These are phyloP conservation scores for Auricularia heimuer DNA, from an alignment of 768 basidiomycete genomes.

Conservation along the genomic window DNA sequence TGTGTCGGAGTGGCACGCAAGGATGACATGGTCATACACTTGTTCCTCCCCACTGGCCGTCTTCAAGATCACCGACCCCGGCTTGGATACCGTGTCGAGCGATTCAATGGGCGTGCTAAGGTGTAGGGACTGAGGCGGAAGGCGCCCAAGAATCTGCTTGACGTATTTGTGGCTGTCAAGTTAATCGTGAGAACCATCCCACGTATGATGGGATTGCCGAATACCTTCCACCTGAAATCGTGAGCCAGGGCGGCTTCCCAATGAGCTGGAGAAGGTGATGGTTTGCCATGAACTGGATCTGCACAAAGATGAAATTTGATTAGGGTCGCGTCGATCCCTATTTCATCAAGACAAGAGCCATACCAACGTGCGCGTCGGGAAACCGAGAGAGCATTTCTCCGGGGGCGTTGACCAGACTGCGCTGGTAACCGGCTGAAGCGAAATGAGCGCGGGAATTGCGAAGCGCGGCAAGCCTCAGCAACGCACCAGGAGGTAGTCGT, in stretches of 20 bases:
- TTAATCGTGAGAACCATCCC: neutral
- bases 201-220: slow-evolving; percentile 8
- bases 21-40: slow-evolving; percentile 58
- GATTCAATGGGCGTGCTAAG: slow-evolving; percentile 46
- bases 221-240: slow-evolving; percentile 63
- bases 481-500: slow-evolving; percentile 66
- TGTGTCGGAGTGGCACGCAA: slow-evolving; percentile 66
- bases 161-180: slow-evolving; percentile 52
- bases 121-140: slow-evolving; percentile 46
- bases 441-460: neutral
- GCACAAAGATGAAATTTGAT: neutral
- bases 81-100: slow-evolving; percentile 23
- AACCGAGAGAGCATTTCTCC: slow-evolving; percentile 55
- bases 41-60: slow-evolving; percentile 36
- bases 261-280: slow-evolving; percentile 65
- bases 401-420: slow-evolving; percentile 75
- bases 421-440: slow-evolving; percentile 61
- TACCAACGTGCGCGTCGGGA: slow-evolving; percentile 60
- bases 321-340: neutral
- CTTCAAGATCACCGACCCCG: slow-evolving; percentile 30
- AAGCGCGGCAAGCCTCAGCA: neutral
- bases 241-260: slow-evolving; percentile 64
- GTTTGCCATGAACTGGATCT: slow-evolving; percentile 66
- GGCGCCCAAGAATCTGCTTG: slow-evolving; percentile 43
- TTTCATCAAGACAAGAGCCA: neutral